phyloP scores from a whole-genome alignment of 257 asterid species.

The Haberlea rhodopensis region DNA sequence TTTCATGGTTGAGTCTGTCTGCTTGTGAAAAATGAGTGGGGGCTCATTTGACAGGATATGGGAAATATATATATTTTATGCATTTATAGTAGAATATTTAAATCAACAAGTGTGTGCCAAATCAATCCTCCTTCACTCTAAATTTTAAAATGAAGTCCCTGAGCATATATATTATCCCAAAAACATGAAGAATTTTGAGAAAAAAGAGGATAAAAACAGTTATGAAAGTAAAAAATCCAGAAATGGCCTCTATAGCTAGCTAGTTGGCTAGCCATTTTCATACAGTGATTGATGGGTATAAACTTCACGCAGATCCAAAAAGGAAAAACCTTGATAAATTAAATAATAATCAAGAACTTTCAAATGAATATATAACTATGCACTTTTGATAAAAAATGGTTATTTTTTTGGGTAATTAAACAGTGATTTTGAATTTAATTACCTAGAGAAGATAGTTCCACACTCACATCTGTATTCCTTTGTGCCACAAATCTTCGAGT shows the following conservation, averaged over 20 bases:
- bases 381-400: too few species aligned
- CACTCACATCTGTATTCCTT: slow-evolving; percentile 94
- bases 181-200: slow-evolving; percentile 3
- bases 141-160: slow-evolving; percentile 27
- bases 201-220: not conserved
- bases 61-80: not conserved
- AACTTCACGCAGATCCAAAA: not conserved
- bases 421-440: not conserved
- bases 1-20: not conserved
- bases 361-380: too few species aligned
- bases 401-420: not conserved
- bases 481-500: slow-evolving; percentile 91
- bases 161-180: slow-evolving; percentile 8
- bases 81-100: not conserved
- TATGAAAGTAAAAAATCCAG: not conserved
- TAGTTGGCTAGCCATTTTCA: not conserved
- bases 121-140: slow-evolving; percentile 9
- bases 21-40: not conserved
- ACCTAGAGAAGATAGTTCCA: slow-evolving; percentile 97
- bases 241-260: not conserved
- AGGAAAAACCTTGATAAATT: not conserved
- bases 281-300: not conserved
- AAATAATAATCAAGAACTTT: not conserved
- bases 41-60: not conserved
- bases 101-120: not conserved